Evolutionary conservation across 352 stramenopile genomes (phyloP), one percentile per base, ranked within the genome.

Genomic region (Pythium plurisporium): DNA sequence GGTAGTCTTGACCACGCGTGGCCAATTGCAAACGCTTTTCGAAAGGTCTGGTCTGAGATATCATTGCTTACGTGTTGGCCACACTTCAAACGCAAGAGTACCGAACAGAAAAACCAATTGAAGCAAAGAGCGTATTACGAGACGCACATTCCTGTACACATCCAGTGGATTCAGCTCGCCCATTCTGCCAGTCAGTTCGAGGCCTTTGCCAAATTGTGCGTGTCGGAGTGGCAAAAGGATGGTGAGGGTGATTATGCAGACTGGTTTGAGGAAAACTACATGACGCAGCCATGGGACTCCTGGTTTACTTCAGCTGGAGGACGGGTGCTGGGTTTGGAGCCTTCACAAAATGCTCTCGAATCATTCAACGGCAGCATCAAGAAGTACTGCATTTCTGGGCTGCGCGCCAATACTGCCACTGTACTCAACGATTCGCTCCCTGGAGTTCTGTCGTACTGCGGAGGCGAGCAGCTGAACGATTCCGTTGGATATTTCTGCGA

Each of bases 1-100:
- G 46, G 62, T 22, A 69, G 55, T 10, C 51, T 74, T 14, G 57
- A 69, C 29, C 42, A 48, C 10, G 25, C 38, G 1, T 4, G 30
- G 4, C 44, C 22, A 4, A 68, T 70, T 19, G 58, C 62, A 4
- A 74, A 56, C 23, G 66, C 62, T 1, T 73, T 48, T 40, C 36
- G 0, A 2, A 29, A 41, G n/a, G 54, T 67, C 3, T 73, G 57
- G 50, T 45, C 58, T 2, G 4, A 3, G 4, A 62, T 68, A 15
- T 14, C 6, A 15, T 17, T 73, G 2, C 30, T 65, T 1, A 68
- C n/a, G 0, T 36, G 30, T 12, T 36, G 30, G 30, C 30, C 30
- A 36, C 30, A 12, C 30, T 7, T 12, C 30, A 12, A 7, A 36
- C 7, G 30, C 7, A 36, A 36, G 30, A 12, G 7, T 7, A 36